Evolutionary conservation across 257 asterid genomes (phyloP), one percentile per base, ranked within the genome.

Genomic region (Paulownia fortunei): DNA sequence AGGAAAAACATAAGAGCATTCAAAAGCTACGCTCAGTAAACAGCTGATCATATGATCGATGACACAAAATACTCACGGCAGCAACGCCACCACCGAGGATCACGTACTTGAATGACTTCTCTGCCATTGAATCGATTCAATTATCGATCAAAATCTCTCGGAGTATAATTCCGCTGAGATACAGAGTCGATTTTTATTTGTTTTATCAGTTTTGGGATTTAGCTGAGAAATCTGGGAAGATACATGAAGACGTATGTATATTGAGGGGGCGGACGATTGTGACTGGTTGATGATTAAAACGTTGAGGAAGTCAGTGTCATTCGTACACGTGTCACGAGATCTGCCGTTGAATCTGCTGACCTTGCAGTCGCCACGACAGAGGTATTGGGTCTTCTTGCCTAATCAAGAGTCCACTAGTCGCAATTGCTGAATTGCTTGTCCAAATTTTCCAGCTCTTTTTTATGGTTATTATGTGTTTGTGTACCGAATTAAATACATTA

Each of bases 1-100:
- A 21, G 1, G 56, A 12, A 15, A 64, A 11, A 27, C 60, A 13
- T 23, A 18, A 68, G 55, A 66, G 19, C 47, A 64, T 10, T 24
- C 30, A 42, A 72, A 58, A 59, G 65, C 21, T 8, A 0, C 26
- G 66, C 49, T 27, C 47, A 41, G 27, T 12, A 24, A 61, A 39
- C 5, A 12, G 55, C 3, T 54, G 15, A 77, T 23, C 37, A 36
- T 10, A 64, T 18, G 78, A 72, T 44, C 73, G 62, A 37, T 3
- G 65, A 72, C 19, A 26, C 8, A 46, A 63, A 36, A 69, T 73
- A 90, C 98, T 87, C 86, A 94, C 98, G 6, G 92, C 97, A 49
- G 97, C 80, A 64, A 94, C 98, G 30, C 98, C 98, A 37, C 98
- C 98, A 7, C 98, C 98, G 36, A 92, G 23, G 87, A 94, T 94